phyloP scores from a whole-genome alignment of 2,329 filamentous ascomycete species.

The Hypoxylon sp. region DNA sequence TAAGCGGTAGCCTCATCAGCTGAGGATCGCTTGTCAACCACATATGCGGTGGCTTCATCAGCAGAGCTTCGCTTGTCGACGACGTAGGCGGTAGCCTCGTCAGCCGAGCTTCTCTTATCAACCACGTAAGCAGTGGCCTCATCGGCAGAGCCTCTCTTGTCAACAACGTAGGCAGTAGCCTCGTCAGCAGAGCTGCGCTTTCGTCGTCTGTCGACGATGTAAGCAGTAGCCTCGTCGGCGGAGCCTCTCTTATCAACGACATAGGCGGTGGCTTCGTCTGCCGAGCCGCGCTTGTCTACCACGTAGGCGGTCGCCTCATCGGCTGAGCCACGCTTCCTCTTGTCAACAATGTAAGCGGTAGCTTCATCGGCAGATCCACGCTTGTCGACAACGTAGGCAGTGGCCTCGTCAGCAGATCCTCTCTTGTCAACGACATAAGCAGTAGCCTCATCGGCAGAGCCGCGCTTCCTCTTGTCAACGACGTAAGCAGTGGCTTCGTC shows the following conservation, averaged over 20 bases:
- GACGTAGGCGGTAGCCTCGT: background rate
- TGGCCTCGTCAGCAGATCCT: slow-evolving; percentile 2
- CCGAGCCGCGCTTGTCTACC: slow-evolving; percentile 4
- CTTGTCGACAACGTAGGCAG: slow-evolving; percentile 5
- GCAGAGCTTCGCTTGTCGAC: background rate
- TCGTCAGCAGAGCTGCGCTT: slow-evolving; percentile 1
- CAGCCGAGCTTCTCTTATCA: background rate
- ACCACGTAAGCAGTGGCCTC: background rate
- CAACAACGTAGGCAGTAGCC: background rate
- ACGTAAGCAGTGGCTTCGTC: slow-evolving; percentile 10
- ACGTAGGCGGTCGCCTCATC: slow-evolving; percentile 10
- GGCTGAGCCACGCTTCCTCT: slow-evolving; percentile 5
- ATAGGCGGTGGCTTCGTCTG: slow-evolving; percentile 4
- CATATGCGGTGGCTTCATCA: background rate
- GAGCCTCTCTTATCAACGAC: slow-evolving; percentile 4
- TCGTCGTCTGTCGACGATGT: background rate
- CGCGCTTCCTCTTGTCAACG: slow-evolving; percentile 5
- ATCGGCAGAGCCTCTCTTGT: background rate
- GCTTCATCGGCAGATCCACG: slow-evolving; percentile 7
- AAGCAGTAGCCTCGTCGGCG: background rate
- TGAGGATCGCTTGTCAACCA: background rate
- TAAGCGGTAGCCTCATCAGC: background rate
- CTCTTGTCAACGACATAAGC: slow-evolving; percentile 5
- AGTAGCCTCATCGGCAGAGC: slow-evolving; percentile 13
- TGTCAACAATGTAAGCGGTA: slow-evolving; percentile 2